phyloP scores from a whole-genome alignment of 257 asterid species.

The Cordia subcordata region DNA sequence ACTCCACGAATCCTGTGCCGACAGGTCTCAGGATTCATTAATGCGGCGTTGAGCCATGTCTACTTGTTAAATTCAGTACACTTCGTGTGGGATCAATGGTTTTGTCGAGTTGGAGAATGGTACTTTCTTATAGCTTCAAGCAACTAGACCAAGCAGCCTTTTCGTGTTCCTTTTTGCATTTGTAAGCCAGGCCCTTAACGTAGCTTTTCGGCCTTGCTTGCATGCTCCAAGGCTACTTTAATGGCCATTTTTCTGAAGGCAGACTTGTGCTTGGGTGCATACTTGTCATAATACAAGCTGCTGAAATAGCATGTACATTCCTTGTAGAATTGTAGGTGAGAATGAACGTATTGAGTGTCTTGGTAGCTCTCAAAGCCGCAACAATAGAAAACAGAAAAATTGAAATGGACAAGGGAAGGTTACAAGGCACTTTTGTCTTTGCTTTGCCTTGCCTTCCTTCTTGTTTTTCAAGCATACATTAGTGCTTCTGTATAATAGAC shows the following conservation, averaged over 20 bases:
- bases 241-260: slow-evolving; percentile 46
- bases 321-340: slow-evolving; percentile 31
- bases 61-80: slow-evolving; percentile 54
- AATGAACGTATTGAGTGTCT: slow-evolving; percentile 31
- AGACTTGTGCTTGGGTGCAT: slow-evolving; percentile 27
- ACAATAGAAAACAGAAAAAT: slow-evolving; percentile 24
- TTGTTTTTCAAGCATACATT: too few relatives aligned
- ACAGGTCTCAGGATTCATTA: slow-evolving; percentile 70
- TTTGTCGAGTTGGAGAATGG: slow-evolving; percentile 51
- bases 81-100: slow-evolving; percentile 36
- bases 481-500: too few relatives aligned
- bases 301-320: too few relatives aligned
- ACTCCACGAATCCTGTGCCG: slow-evolving; percentile 54
- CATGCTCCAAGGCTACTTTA: slow-evolving; percentile 42
- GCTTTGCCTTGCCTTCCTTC: too few relatives aligned
- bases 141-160: slow-evolving; percentile 74
- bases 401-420: too few relatives aligned
- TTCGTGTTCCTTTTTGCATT: slow-evolving; percentile 44
- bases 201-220: slow-evolving; percentile 33
- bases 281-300: slow-evolving; percentile 24
- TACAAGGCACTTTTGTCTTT: too few relatives aligned
- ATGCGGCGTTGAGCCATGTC: slow-evolving; percentile 75
- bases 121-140: slow-evolving; percentile 38
- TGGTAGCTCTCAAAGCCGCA: slow-evolving; percentile 37
- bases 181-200: slow-evolving; percentile 35